phyloP scores from a whole-genome alignment of 164 flowering plant genomes.

The Akebia trifoliata region DNA sequence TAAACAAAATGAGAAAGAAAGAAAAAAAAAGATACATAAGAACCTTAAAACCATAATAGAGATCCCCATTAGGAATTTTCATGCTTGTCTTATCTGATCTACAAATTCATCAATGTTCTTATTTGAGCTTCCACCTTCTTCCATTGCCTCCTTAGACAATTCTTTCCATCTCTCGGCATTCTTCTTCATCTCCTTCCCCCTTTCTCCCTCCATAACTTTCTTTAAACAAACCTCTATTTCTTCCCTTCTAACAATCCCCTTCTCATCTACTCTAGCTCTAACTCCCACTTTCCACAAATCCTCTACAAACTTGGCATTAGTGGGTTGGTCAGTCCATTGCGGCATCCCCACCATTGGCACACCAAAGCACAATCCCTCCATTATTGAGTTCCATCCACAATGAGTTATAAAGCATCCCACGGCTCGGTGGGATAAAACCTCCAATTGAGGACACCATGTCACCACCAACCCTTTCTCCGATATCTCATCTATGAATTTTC shows the following conservation, averaged over 20 bases:
- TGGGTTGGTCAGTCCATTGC: constrained; percentile 10
- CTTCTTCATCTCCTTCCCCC: constrained; percentile 6
- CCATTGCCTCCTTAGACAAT: constrained; percentile 5
- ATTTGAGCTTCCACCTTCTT: constrained; percentile 12
- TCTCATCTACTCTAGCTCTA: constrained; percentile 1
- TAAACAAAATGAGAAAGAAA: too few species aligned
- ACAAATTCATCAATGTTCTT: constrained; percentile 13
- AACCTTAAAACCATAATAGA: too few species aligned
- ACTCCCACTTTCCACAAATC: constrained; percentile 9
- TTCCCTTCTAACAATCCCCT: constrained; percentile 10
- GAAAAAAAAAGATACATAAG: too few species aligned
- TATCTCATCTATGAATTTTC: constrained; percentile 6
- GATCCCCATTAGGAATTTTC: too few species aligned
- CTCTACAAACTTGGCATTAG: constrained; percentile 4
- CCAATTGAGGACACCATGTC: constrained; percentile 23
- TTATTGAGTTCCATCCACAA: constrained; percentile 22
- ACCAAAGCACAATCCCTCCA: constrained; percentile 18
- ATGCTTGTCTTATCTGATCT: background rate
- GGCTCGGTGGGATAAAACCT: constrained; percentile 15
- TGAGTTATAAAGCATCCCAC: constrained; percentile 27
- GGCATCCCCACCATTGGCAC: constrained; percentile 14
- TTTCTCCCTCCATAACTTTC: constrained; percentile 11
- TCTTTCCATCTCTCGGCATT: constrained; percentile 5
- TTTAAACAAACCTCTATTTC: constrained; percentile 4
- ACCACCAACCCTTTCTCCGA: constrained; percentile 18